Evolutionary conservation across 2,329 filamentous ascomycete species (phyloP).

Genomic region (Torrubiella hemipterigena): DNA sequence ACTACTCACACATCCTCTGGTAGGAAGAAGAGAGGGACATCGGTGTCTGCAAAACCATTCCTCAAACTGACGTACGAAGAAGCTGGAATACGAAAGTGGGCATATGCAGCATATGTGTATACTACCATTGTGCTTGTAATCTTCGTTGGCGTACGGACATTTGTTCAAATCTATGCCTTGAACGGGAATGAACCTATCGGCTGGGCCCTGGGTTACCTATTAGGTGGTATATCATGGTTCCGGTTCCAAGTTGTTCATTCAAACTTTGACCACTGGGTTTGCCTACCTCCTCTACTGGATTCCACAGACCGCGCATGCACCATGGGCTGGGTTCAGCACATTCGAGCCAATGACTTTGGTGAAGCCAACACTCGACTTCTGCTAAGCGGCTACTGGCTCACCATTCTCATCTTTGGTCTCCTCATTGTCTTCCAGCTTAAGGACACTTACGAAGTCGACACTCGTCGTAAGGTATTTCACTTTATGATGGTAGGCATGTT

Average conservation of each 20-base stretch:
- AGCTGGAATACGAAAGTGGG: conserved; percentile 65
- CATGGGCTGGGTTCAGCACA: conserved; percentile 49
- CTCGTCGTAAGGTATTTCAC: conserved; percentile 91
- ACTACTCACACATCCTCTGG: conserved; percentile 48
- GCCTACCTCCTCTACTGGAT: conserved; percentile 41
- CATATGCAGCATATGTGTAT: conserved; percentile 75
- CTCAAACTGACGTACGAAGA: conserved; percentile 70
- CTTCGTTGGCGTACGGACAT: conserved; percentile 57
- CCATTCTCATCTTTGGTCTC: conserved; percentile 59
- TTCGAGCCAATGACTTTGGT: conserved; percentile 55
- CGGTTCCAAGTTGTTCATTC: conserved; percentile 58
- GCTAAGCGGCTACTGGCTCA: conserved; percentile 61
- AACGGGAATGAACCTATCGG: conserved; percentile 69
- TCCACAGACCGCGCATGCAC: conserved; percentile 23
- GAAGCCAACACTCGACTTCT: conserved; percentile 72
- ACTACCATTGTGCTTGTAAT: conserved; percentile 51
- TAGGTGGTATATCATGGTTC: conserved; percentile 65
- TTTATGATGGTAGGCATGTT: conserved; percentile 98
- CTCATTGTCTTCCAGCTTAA: conserved; percentile 64
- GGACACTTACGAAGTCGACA: conserved; percentile 80
- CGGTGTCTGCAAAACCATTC: conserved; percentile 57
- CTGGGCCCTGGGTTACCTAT: conserved; percentile 83
- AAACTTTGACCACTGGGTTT: conserved; percentile 64
- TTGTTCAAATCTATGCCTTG: conserved; percentile 57
- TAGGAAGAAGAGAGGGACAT: conserved; percentile 52